A percentile compares a stretch with the other conserved stretches of the same genome.
These are phyloP conservation scores for Mikania micrantha DNA, from an alignment of 129 eudicot species.

Conservation along the genomic window DNA sequence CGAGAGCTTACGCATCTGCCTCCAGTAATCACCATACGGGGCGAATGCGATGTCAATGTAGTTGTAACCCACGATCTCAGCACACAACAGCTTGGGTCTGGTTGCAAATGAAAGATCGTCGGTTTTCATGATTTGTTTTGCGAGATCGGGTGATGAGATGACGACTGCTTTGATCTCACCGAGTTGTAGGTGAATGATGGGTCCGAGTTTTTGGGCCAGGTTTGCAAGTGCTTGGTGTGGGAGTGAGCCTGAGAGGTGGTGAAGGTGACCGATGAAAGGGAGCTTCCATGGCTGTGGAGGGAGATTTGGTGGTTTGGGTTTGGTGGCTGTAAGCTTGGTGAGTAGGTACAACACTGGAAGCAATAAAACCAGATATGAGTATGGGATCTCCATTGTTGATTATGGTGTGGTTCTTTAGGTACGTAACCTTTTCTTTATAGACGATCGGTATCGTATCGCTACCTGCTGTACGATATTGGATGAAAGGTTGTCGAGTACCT, in stretches of 20 bases:
- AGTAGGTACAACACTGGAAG: too few relatives aligned
- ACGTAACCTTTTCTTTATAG: too few relatives aligned
- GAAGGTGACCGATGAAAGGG: not conserved
- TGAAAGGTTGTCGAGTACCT: too few relatives aligned
- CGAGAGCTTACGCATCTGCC: conserved; percentile 10
- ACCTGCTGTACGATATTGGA: too few relatives aligned
- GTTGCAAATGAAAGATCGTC: not conserved
- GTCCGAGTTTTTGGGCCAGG: not conserved
- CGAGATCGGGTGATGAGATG: not conserved
- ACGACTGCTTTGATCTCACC: not conserved
- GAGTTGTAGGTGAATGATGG: not conserved
- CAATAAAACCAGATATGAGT: too few relatives aligned
- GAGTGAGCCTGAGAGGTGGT: not conserved
- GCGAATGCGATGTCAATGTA: not conserved
- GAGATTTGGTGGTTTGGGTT: too few relatives aligned
- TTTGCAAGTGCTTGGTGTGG: not conserved
- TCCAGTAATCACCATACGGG: conserved; percentile 1
- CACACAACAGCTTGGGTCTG: not conserved
- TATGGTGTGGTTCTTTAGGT: too few relatives aligned
- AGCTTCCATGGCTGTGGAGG: not conserved
- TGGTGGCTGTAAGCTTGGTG: too few relatives aligned
- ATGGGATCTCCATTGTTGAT: too few relatives aligned
- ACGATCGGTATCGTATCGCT: too few relatives aligned
- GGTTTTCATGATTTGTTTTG: conserved; percentile 2
- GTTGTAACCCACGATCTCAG: not conserved